These are phyloP conservation scores for Anthracocystis setariae DNA, from an alignment of 1,284 basidiomycete species.

Conservation along the genomic window DNA sequence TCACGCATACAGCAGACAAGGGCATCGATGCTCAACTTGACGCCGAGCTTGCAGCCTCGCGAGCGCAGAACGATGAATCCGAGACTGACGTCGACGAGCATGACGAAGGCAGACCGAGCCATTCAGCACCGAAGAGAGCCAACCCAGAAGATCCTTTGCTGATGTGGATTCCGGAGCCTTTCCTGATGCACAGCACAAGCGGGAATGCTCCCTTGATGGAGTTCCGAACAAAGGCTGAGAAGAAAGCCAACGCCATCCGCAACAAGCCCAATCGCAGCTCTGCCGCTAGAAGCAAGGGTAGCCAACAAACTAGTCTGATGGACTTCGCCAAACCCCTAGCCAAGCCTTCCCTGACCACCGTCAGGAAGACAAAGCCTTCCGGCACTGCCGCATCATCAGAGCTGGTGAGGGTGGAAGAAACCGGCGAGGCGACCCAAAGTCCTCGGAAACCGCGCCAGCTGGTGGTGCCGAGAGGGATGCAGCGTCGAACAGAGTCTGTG, in stretches of 20 bases:
- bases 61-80: conserved; percentile 1
- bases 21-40: conserved; percentile 22
- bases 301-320: not conserved
- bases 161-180: conserved; percentile 43
- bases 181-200: conserved; percentile 21
- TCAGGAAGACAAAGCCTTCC: not conserved
- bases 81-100: conserved; percentile 9
- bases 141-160: conserved; percentile 15
- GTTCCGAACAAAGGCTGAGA: conserved; percentile 10
- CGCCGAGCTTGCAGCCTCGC: conserved; percentile 10
- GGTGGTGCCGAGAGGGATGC: conserved; percentile 14
- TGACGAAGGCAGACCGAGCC: not conserved
- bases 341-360: conserved; percentile 7
- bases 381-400: not conserved
- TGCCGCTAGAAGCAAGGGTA: not conserved
- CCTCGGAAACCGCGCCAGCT: conserved; percentile 12
- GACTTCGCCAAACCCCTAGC: conserved; percentile 14
- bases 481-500: conserved; percentile 23
- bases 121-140: not conserved
- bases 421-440: not conserved
- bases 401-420: not conserved
- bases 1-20: not conserved
- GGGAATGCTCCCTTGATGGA: conserved; percentile 2
- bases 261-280: not conserved
- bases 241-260: conserved; percentile 6